Evolutionary conservation across 2,329 filamentous ascomycete genomes (phyloP), one percentile per base, ranked within the genome.

Genomic region (Fusarium sp.): DNA sequence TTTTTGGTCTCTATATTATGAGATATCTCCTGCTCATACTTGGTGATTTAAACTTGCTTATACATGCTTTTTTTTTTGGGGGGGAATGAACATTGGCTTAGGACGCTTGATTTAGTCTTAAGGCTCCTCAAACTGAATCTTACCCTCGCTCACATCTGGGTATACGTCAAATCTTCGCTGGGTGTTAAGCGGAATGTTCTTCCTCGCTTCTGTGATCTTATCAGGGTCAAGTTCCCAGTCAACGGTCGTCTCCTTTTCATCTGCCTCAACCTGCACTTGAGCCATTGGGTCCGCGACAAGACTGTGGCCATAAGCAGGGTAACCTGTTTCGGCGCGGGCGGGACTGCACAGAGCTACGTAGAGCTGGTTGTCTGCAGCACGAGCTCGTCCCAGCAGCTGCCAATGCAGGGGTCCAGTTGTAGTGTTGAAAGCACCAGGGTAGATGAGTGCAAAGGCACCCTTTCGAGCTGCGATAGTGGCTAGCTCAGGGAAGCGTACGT

Each of bases 131-230:
- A 78, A 77, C 24, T 78, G 76, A 25, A 85, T 78, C 61, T 85
- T 82, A 2, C 88, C 90, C 75, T 88, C 81, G 76, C 90, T 94
- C 32, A 99, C 89, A 84, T 99, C 95, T 0, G 94, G 92, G 80
- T 99, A 99, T 22, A 99, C 92, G 80, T 99, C 96, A 79, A 97
- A 99, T 72, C 96, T 86, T 76, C 96, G 87, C 86, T 99, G 96
- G 20, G 86, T 87, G 75, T 90, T 89, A 56, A 98, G 85, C 4
- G 96, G 96, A 73, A 99, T 97, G 8, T 91, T 91, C 79, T 88
- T 93, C 79, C 95, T 88, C 47, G 90, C 89, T 81, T 92, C 90
- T 59, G 90, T 88, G 73, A 98, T 92, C 75, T 85, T 87, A 14
- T 87, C 88, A 7, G 85, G 87, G 38, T 88, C 85, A 76, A 98